Evolutionary conservation across 2,329 filamentous ascomycete species (phyloP).

Genomic region (Alternaria gaisen): DNA sequence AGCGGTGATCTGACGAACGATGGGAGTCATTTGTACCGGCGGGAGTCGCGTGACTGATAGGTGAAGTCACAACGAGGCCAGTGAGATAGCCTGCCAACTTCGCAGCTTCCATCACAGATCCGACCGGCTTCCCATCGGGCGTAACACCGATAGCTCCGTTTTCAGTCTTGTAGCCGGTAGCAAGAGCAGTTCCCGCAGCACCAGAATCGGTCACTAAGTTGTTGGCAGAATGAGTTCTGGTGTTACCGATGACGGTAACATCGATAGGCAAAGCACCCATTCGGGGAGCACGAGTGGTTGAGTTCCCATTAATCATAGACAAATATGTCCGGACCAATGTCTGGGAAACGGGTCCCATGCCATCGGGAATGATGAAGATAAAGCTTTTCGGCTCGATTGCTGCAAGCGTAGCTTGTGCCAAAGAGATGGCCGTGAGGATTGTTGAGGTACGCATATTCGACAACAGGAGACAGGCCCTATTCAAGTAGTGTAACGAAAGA

Average conservation of each 20-base stretch:
- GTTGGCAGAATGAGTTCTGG: constrained; percentile 35
- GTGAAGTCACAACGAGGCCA: too few relatives aligned
- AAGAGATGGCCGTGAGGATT: neutral
- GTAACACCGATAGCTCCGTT: constrained; percentile 50
- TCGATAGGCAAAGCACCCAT: constrained; percentile 30
- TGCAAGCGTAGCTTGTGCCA: constrained; percentile 6
- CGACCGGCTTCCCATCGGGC: constrained; percentile 46
- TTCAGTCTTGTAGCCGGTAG: constrained; percentile 52
- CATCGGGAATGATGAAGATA: constrained; percentile 38
- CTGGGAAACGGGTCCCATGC: constrained; percentile 35
- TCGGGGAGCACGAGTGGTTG: constrained; percentile 27
- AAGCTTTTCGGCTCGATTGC: constrained; percentile 24
- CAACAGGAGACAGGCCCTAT: neutral
- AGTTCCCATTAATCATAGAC: constrained; percentile 28
- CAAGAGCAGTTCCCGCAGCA: constrained; percentile 53
- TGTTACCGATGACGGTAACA: constrained; percentile 33
- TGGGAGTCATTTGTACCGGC: too few relatives aligned
- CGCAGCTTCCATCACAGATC: constrained; percentile 54
- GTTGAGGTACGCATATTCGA: neutral
- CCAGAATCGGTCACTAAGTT: constrained; percentile 55
- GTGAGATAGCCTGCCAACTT: constrained; percentile 43
- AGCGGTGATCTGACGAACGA: too few relatives aligned
- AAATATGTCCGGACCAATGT: constrained; percentile 35
- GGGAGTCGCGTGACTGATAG: too few relatives aligned
- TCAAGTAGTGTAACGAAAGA: neutral